Percentiles rank a stretch among this genome's conserved stretches.
Conservation (phyloP, 2,329 filamentous ascomycete genomes). For the Hypoxylon sp. region DNA sequence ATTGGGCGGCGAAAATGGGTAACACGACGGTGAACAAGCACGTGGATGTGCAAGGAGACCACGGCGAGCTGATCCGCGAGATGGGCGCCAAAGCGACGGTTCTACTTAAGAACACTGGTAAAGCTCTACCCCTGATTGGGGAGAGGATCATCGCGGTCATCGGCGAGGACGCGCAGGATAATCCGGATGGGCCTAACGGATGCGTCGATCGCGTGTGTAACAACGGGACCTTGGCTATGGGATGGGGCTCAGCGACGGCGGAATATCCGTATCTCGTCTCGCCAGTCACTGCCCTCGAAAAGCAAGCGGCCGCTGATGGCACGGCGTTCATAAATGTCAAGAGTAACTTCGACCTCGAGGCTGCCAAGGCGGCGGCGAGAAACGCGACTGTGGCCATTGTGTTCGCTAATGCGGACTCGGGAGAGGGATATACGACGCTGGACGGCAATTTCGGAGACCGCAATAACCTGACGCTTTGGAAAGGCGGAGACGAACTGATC, state of each 20-base stretch:
- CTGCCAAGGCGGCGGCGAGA: conserved; percentile 42
- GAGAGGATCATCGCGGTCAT: conserved; percentile 81
- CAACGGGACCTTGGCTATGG: conserved; percentile 75
- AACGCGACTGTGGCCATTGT: conserved; percentile 60
- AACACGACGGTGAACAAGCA: conserved; percentile 79
- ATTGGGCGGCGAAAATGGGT: conserved; percentile 71
- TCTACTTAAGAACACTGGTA: conserved; percentile 78
- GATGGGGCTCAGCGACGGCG: conserved; percentile 81
- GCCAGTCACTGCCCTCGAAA: conserved; percentile 76
- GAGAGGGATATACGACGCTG: conserved; percentile 85
- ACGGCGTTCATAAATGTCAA: conserved; percentile 70
- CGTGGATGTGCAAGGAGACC: conserved; percentile 79
- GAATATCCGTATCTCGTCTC: conserved; percentile 81
- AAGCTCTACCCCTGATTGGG: conserved; percentile 59
- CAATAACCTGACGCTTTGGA: conserved; percentile 92
- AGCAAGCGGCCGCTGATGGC: conserved; percentile 69
- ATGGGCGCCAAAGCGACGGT: conserved; percentile 85
- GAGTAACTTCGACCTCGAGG: conserved; percentile 50
- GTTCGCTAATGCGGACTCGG: conserved; percentile 88
- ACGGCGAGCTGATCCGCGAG: conserved; percentile 78
- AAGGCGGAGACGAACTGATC: conserved; percentile 82
- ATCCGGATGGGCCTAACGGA: conserved; percentile 80
- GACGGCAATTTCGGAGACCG: conserved; percentile 89
- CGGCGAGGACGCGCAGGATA: conserved; percentile 84
- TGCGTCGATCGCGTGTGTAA: conserved; percentile 76